phyloP scores from a whole-genome alignment of 768 basidiomycete species.

The Clitopilus passeckerianus region DNA sequence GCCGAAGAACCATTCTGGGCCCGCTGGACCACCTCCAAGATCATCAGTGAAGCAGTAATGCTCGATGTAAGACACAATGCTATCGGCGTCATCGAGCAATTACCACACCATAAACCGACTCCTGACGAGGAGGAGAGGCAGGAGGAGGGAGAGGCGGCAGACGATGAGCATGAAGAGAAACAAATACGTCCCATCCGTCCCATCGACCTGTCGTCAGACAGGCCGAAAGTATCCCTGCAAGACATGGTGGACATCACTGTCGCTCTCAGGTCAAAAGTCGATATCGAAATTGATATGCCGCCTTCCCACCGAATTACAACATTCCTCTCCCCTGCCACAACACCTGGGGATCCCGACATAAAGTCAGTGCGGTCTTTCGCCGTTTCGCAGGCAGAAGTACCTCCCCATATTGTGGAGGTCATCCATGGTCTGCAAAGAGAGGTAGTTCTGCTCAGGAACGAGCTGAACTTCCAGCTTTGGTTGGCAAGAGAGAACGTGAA shows the following conservation, averaged over 20 bases:
- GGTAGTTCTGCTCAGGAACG: constrained; percentile 67
- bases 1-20: constrained; percentile 63
- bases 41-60: constrained; percentile 66
- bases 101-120: constrained; percentile 6
- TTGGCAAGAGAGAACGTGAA: constrained; percentile 74
- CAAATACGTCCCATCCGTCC: constrained; percentile 26
- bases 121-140: neutral
- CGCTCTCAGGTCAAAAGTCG: constrained; percentile 65
- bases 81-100: constrained; percentile 38
- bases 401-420: constrained; percentile 53
- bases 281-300: constrained; percentile 54
- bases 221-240: constrained; percentile 54
- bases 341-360: constrained; percentile 16
- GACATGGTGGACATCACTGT: constrained; percentile 73
- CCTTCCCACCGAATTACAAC: constrained; percentile 46
- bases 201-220: constrained; percentile 30
- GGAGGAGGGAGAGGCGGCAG: constrained; percentile 3
- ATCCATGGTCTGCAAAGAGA: constrained; percentile 74
- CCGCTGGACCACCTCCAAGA: constrained; percentile 52
- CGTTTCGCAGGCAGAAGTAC: constrained; percentile 18
- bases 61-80: constrained; percentile 57
- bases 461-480: constrained; percentile 86
- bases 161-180: constrained; percentile 15
- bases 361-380: neutral
- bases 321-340: constrained; percentile 31